A percentile compares a stretch with the other conserved stretches of the same genome.
Conservation (phyloP, 2,329 filamentous ascomycete species). For the Diplocarpon rosae region DNA sequence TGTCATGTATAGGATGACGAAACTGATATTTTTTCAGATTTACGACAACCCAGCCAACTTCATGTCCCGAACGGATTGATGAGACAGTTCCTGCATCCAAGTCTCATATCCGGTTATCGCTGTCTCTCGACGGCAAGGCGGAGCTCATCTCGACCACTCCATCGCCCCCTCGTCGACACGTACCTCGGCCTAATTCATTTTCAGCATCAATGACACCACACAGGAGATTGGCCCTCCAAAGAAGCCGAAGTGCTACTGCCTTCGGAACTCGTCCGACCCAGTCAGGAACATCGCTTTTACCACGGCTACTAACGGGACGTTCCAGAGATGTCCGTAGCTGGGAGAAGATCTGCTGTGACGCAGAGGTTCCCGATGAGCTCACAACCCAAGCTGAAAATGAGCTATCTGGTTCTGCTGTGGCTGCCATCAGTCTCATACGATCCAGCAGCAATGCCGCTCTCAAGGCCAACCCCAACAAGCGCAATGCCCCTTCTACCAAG, state of each 20-base stretch:
- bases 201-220: constrained; percentile 32
- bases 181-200: constrained; percentile 36
- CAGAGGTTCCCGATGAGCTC: constrained; percentile 65
- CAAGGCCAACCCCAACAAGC: constrained; percentile 49
- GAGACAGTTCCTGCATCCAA: constrained; percentile 14
- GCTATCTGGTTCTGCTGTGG: constrained; percentile 65
- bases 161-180: constrained; percentile 48
- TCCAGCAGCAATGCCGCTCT: constrained; percentile 49
- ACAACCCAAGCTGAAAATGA: constrained; percentile 75
- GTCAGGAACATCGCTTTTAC: constrained; percentile 29
- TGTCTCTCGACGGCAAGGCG: constrained; percentile 85
- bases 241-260: constrained; percentile 59
- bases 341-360: constrained; percentile 75
- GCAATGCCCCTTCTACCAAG: constrained; percentile 41
- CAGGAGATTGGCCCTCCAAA: constrained; percentile 44
- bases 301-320: constrained; percentile 53
- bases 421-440: constrained; percentile 70
- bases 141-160: constrained; percentile 63
- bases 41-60: constrained; percentile 18
- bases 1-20: constrained; percentile 2
- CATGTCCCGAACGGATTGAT: constrained; percentile 23
- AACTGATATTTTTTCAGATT: constrained; percentile 12
- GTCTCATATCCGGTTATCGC: constrained; percentile 57
- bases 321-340: constrained; percentile 82
- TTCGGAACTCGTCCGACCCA: constrained; percentile 44